Evolutionary conservation across 1,284 basidiomycete species (phyloP), one percentile per base, ranked within the genome.

Genomic region (Cronartium ribicola): DNA sequence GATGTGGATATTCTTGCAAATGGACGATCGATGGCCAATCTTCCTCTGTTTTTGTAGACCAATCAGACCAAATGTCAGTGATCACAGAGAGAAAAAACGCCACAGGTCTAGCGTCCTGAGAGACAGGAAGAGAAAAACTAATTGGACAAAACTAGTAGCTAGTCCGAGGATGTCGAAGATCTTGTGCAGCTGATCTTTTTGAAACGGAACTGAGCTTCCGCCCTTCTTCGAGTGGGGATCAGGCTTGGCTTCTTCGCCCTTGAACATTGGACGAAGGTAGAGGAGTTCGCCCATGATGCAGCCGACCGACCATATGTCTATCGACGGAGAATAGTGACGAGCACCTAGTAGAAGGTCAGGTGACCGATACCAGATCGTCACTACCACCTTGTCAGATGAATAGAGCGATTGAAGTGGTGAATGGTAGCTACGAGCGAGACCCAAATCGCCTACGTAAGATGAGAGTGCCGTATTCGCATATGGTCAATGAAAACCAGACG

Each of bases 341-440:
- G 94, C 92, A 13, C 95, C 95, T 80, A 98, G 85, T 8, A 98
- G 85, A 2, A 98, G 86, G 81, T 98, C 95, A 0, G 95, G 95
- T 1, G 94, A 92, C 61, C 95, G 89, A 80, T 98, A 98, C 95
- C 95, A 98, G 78, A 98, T 98, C 0, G 96, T 98, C 2, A 99
- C 96, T 44, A 99, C 96, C 11, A 99, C 70, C 22, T 72, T 72
- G 41, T 72, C 70, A 6, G 70, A 72, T n/a, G 70, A 64, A 40
- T 72, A 72, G 39, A 72, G 41, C 0, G 70, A 72, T 44, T 72
- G 70, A 11, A 72, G 84, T 17, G 70, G 70, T 71, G 90, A 87
- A 77, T 90, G 88, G 67, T 90, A 89, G 6, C 98, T 85, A 48
- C 96, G 87, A 0, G 96, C 96, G 6, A 98, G 86, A 43, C 96